Conservation (phyloP, 2,329 filamentous ascomycete species). For the Lojkania enalia region DNA sequence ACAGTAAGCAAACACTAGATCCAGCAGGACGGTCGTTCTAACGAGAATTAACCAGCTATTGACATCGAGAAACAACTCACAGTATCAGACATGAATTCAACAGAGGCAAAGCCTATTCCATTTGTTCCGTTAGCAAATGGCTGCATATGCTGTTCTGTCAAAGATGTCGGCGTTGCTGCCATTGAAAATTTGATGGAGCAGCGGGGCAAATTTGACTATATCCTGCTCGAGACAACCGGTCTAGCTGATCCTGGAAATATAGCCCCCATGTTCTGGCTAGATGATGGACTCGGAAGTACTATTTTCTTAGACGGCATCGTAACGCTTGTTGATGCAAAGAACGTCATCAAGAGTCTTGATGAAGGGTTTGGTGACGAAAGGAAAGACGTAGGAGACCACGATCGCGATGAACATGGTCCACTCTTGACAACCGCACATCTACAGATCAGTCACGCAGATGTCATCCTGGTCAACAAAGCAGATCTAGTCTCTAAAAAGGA, state of each 20-base stretch:
- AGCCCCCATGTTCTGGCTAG: conserved; percentile 95
- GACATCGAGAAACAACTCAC: conserved; percentile 97
- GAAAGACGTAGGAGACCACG: conserved; percentile 51
- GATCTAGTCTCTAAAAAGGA: conserved; percentile 77
- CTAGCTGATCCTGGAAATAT: conserved; percentile 95
- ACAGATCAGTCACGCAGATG: conserved; percentile 95
- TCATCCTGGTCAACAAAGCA: conserved; percentile 90
- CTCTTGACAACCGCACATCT: conserved; percentile 90
- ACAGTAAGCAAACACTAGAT: conserved; percentile 21
- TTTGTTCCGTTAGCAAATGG: conserved; percentile 97
- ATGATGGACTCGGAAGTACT: conserved; percentile 89
- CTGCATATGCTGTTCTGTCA: conserved; percentile 97
- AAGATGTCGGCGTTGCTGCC: conserved; percentile 91
- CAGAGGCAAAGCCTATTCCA: conserved; percentile 30
- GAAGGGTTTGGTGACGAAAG: conserved; percentile 54
- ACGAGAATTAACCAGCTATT: conserved; percentile 60
- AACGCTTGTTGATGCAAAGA: conserved; percentile 92
- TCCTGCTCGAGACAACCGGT: conserved; percentile 93
- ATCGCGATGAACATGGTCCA: conserved; percentile 61
- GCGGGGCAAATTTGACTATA: conserved; percentile 94
- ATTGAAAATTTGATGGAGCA: conserved; percentile 96
- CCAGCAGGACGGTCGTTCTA: neutral
- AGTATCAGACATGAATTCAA: conserved; percentile 60
- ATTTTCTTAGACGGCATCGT: conserved; percentile 98
- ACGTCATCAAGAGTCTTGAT: conserved; percentile 80